Percentiles rank a stretch among this genome's conserved stretches.
Evolutionary conservation across 2,329 filamentous ascomycete genomes (phyloP).

Genomic region (Paecilomyces fulvus): DNA sequence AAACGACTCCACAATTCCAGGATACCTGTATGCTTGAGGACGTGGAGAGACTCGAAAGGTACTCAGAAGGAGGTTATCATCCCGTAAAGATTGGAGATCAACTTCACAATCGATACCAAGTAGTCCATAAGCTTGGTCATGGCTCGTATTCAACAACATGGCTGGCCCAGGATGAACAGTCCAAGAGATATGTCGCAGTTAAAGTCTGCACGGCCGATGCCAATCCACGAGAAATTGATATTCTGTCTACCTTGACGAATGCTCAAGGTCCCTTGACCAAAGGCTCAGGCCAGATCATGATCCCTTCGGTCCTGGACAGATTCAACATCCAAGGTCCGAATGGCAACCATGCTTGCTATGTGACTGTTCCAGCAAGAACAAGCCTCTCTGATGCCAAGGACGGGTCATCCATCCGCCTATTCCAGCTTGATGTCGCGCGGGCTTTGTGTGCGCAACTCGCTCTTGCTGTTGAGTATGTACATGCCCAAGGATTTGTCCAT

Average conservation of each 20-base stretch:
- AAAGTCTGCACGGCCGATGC: conserved; percentile 12
- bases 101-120: conserved; percentile 25
- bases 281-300: background rate
- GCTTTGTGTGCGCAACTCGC: conserved; percentile 17
- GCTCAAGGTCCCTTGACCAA: background rate
- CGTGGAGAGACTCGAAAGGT: conserved; percentile 15
- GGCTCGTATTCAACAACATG: conserved; percentile 28
- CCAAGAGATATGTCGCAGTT: conserved; percentile 16
- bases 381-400: conserved; percentile 13
- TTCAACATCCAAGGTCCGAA: conserved; percentile 17
- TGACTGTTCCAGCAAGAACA: conserved; percentile 10
- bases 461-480: conserved; percentile 23
- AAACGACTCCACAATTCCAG: background rate
- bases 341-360: conserved; percentile 17
- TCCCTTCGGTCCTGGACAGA: conserved; percentile 12
- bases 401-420: conserved; percentile 14
- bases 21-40: conserved; percentile 11
- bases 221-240: conserved; percentile 9
- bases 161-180: conserved; percentile 18
- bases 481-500: conserved; percentile 23
- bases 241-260: background rate
- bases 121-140: conserved; percentile 35
- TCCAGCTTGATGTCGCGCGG: conserved; percentile 16
- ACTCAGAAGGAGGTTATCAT: conserved; percentile 16
- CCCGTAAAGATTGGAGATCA: conserved; percentile 19